Percentiles rank a stretch among this genome's conserved stretches.
phyloP scores from a whole-genome alignment of 148 eudicot genomes.

The Chenopodium quinoa region DNA sequence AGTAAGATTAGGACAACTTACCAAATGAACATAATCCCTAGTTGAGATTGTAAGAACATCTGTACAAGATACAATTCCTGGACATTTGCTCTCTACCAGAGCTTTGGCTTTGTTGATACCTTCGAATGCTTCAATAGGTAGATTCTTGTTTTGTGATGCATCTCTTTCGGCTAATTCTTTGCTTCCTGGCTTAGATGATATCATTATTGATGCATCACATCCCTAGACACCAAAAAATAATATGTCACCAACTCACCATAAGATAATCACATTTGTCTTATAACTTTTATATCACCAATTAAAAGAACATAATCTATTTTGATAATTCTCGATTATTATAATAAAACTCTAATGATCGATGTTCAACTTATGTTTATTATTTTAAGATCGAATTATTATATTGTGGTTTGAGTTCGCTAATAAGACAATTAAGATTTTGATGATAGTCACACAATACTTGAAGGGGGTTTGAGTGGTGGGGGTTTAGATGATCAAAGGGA shows the following conservation, averaged over 20 bases:
- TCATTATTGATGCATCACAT: slow-evolving; percentile 81
- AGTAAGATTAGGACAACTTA: slow-evolving; percentile 19
- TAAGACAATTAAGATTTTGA: too few species aligned
- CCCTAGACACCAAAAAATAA: slow-evolving; percentile 41
- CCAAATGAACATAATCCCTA: slow-evolving; percentile 79
- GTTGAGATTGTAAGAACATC: slow-evolving; percentile 83
- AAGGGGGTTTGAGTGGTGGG: not conserved
- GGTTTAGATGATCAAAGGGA: not conserved
- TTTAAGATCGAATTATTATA: too few species aligned
- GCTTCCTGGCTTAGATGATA: slow-evolving; percentile 55
- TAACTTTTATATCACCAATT: too few species aligned
- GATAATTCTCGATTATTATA: too few species aligned
- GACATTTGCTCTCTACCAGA: slow-evolving; percentile 77
- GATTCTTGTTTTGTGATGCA: slow-evolving; percentile 68
- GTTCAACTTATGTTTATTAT: too few species aligned
- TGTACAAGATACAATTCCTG: slow-evolving; percentile 85
- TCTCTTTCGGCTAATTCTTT: slow-evolving; percentile 65
- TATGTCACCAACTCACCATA: not conserved
- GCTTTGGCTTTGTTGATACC: slow-evolving; percentile 63
- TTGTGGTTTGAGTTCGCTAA: too few species aligned
- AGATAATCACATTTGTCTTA: not conserved
- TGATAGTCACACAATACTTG: not conserved
- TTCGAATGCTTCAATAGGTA: slow-evolving; percentile 67
- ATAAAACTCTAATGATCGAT: too few species aligned
- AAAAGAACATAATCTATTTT: too few species aligned